phyloP scores from a whole-genome alignment of 495 filamentous ascomycete species.

The Coniosporium apollinis region DNA sequence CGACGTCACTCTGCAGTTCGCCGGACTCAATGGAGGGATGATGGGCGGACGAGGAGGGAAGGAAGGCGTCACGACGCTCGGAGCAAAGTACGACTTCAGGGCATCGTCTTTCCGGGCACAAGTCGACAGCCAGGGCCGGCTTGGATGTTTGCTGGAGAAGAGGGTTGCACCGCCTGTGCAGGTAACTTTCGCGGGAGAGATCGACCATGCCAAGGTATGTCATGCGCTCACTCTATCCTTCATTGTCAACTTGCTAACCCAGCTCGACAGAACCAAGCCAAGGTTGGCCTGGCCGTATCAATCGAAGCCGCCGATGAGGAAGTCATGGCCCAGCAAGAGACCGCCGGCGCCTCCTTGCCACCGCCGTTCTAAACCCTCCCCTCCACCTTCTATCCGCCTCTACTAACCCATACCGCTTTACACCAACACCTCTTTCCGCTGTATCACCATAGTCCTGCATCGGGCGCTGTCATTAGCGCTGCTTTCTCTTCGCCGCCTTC shows the following conservation, averaged over 20 bases:
- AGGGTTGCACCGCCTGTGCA: conserved; percentile 75
- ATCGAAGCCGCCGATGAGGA: conserved; percentile 84
- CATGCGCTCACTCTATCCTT: not conserved
- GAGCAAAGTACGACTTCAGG: conserved; percentile 96
- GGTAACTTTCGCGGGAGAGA: conserved; percentile 90
- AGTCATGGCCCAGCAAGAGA: conserved; percentile 81
- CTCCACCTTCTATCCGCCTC: no score
- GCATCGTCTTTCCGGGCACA: conserved; percentile 88
- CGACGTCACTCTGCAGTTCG: conserved; percentile 77
- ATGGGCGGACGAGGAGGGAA: conserved; percentile 60
- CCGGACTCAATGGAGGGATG: conserved; percentile 38
- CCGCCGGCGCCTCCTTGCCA: no score
- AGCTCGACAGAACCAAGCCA: conserved; percentile 63
- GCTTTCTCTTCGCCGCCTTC: no score
- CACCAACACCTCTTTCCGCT: no score
- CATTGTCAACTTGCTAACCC: conserved; percentile 2
- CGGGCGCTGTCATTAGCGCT: no score
- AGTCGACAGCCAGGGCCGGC: conserved; percentile 83
- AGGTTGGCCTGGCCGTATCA: conserved; percentile 84
- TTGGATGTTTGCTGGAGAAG: conserved; percentile 90
- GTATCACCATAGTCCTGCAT: no score
- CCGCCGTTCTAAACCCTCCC: no score
- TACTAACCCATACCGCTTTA: no score
- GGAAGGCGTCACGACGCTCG: conserved; percentile 78
- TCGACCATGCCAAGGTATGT: conserved; percentile 88